Evolutionary conservation across 2,329 filamentous ascomycete genomes (phyloP).

Genomic region (Phyllosticta paracitricarpa): DNA sequence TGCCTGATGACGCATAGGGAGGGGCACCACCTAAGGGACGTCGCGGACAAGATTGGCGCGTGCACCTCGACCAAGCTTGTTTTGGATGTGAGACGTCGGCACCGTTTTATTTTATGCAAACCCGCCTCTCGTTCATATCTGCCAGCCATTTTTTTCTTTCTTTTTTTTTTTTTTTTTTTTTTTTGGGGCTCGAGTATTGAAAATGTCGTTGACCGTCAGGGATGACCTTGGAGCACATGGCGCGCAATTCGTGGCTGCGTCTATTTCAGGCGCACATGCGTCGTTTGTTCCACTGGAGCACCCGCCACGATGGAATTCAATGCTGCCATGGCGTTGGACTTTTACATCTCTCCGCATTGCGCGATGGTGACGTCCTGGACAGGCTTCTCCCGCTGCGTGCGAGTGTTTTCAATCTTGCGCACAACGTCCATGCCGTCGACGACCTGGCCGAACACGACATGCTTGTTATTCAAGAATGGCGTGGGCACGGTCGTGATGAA

Average conservation of each 20-base stretch:
- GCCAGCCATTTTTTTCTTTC: too few species aligned
- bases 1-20: background rate
- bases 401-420: constrained; percentile 81
- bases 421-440: constrained; percentile 85
- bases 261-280: background rate
- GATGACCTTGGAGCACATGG: background rate
- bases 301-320: background rate
- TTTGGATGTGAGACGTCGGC: background rate
- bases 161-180: background rate
- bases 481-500: constrained; percentile 89
- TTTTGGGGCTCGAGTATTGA: background rate
- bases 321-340: background rate
- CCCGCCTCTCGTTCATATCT: background rate
- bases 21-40: background rate
- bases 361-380: constrained; percentile 74
- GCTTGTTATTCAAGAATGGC: constrained; percentile 82
- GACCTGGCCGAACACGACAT: constrained; percentile 91
- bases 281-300: background rate
- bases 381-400: constrained; percentile 71
- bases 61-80: background rate
- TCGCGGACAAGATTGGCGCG: background rate
- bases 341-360: constrained; percentile 87
- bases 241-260: background rate
- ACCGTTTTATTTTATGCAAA: background rate
- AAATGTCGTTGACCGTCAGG: background rate